A percentile compares a stretch with the other conserved stretches of the same genome.
Conservation (phyloP, 129 eudicot genomes). For the Gnaphalium uliginosum region DNA sequence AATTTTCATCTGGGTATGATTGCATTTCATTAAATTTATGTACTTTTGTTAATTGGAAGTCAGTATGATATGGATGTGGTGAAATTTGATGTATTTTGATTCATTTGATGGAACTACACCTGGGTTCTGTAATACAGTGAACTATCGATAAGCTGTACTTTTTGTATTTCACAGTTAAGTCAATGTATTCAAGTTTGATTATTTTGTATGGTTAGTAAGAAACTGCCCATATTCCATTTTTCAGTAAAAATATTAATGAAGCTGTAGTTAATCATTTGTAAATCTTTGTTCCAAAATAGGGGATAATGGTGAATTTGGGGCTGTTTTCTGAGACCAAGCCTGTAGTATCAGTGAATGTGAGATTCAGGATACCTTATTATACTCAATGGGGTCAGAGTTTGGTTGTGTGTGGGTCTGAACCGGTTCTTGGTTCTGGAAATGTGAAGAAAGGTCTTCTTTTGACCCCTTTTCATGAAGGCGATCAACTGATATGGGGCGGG, state of each 20-base stretch:
- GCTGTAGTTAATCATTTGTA: not conserved
- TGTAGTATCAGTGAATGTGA: slow-evolving; percentile 55
- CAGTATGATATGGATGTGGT: not conserved
- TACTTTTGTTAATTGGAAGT: not conserved
- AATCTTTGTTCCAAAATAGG: slow-evolving; percentile 26
- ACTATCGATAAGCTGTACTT: not conserved
- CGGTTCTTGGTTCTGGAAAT: slow-evolving; percentile 87
- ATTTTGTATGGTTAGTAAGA: slow-evolving; percentile 1
- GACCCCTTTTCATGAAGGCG: slow-evolving; percentile 80
- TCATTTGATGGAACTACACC: not conserved
- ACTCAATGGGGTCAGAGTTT: slow-evolving; percentile 97
- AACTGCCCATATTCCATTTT: slow-evolving; percentile 1
- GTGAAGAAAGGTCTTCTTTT: slow-evolving; percentile 74
- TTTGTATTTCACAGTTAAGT: not conserved
- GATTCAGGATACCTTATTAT: slow-evolving; percentile 82
- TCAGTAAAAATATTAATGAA: not conserved
- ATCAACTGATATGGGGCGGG: slow-evolving; percentile 88
- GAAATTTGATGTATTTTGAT: not conserved
- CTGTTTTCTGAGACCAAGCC: slow-evolving; percentile 61
- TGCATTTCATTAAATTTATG: slow-evolving; percentile 9
- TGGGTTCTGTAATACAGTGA: slow-evolving; percentile 4
- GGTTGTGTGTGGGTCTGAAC: slow-evolving; percentile 82
- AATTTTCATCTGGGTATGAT: slow-evolving; percentile 1
- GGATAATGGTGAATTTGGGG: slow-evolving; percentile 65
- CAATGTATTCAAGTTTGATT: not conserved